Percentiles rank a stretch among this genome's conserved stretches.
These are phyloP conservation scores for Russula virescens DNA, from an alignment of 768 basidiomycete species.

Conservation along the genomic window DNA sequence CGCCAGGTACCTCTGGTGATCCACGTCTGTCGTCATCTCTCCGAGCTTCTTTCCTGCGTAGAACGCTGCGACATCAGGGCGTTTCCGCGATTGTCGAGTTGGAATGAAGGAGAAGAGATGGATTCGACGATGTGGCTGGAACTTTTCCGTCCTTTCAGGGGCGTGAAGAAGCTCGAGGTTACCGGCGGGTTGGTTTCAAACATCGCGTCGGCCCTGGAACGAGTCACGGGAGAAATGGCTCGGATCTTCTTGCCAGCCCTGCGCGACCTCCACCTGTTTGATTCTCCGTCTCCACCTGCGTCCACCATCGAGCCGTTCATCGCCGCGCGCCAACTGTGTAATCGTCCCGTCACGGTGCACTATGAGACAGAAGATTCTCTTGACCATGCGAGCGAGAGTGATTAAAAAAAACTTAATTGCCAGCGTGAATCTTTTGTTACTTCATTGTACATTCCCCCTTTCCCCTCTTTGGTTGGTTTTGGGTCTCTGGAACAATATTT, in stretches of 20 bases:
- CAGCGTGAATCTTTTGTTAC: too few species aligned
- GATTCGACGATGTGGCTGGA: constrained; percentile 5
- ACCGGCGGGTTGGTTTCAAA: background rate
- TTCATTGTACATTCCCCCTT: too few species aligned
- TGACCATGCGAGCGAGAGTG: background rate
- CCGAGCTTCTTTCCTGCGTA: background rate
- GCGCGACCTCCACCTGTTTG: constrained; percentile 10
- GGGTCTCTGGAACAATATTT: too few species aligned
- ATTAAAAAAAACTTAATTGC: background rate
- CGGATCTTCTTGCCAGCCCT: constrained; percentile 3
- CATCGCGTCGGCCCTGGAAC: constrained; percentile 5
- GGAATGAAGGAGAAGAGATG: background rate
- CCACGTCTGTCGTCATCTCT: constrained; percentile 3
- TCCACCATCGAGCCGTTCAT: constrained; percentile 8
- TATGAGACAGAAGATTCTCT: background rate
- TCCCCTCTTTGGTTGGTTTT: too few species aligned
- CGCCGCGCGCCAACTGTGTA: constrained; percentile 1
- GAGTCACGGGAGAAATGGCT: constrained; percentile 9
- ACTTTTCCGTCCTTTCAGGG: constrained; percentile 2
- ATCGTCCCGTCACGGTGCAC: constrained; percentile 4
- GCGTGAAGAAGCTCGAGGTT: constrained; percentile 6
- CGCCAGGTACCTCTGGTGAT: background rate
- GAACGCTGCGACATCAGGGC: background rate
- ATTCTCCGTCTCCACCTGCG: background rate
- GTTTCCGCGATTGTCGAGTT: too few species aligned